A percentile compares a stretch with the other conserved stretches of the same genome.
phyloP scores from a whole-genome alignment of 306 rosid genomes.

The Glycine soja region DNA sequence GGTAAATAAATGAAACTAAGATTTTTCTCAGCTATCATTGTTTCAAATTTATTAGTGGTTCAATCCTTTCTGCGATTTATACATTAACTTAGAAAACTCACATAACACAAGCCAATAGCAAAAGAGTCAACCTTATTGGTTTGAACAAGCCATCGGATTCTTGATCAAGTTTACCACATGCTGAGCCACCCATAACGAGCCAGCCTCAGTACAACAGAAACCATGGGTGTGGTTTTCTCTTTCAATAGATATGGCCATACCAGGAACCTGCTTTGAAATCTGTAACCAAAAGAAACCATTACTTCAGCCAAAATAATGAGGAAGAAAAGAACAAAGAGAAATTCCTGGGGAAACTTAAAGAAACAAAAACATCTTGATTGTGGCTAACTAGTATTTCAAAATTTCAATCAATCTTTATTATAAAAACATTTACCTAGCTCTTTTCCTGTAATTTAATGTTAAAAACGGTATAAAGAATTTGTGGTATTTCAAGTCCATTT shows the following conservation, averaged over 20 bases:
- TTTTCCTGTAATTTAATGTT: slow-evolving; percentile 31
- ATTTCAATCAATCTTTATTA: slow-evolving; percentile 8
- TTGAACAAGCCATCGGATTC: slow-evolving; percentile 50
- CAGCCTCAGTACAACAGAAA: slow-evolving; percentile 83
- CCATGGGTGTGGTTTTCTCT: slow-evolving; percentile 78
- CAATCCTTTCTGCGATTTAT: slow-evolving; percentile 9
- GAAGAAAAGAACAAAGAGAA: slow-evolving; percentile 12
- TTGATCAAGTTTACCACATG: slow-evolving; percentile 75
- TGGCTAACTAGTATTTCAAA: slow-evolving; percentile 38
- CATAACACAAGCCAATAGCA: slow-evolving; percentile 32
- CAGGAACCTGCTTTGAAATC: slow-evolving; percentile 84
- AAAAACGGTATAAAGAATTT: slow-evolving; percentile 2
- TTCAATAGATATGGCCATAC: slow-evolving; percentile 59
- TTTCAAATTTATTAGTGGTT: slow-evolving; percentile 13
- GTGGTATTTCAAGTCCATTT: too few relatives aligned
- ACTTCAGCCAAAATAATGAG: slow-evolving; percentile 16
- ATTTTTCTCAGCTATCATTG: background rate
- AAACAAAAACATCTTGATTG: slow-evolving; percentile 8
- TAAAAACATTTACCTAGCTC: background rate
- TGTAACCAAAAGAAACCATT: slow-evolving; percentile 51
- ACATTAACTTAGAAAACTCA: slow-evolving; percentile 35
- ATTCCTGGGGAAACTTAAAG: slow-evolving; percentile 30
- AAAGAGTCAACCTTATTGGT: slow-evolving; percentile 47
- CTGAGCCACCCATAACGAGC: slow-evolving; percentile 85
- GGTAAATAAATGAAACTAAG: background rate